Evolutionary conservation across 306 rosid genomes (phyloP).

Genomic region (Castanopsis chinensis): DNA sequence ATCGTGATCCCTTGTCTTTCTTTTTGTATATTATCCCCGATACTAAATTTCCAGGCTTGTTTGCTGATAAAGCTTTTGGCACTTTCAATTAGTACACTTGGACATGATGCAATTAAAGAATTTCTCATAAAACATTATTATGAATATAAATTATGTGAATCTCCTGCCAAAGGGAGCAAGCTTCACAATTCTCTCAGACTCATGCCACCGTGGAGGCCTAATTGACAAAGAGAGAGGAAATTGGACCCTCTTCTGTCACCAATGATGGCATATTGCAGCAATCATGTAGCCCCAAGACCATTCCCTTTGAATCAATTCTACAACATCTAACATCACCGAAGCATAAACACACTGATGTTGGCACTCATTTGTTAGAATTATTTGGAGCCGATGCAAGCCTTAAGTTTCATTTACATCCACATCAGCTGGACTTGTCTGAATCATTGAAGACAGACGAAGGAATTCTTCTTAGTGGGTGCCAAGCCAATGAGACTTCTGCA

Average conservation of each 20-base stretch:
- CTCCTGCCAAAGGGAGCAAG: constrained; percentile 58
- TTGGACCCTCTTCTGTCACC: constrained; percentile 52
- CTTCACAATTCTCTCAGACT: constrained; percentile 80
- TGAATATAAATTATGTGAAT: no score
- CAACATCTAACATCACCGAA: constrained; percentile 53
- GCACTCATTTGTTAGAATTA: constrained; percentile 56
- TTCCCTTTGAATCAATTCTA: constrained; percentile 55
- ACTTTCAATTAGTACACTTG: no score
- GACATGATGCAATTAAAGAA: no score
- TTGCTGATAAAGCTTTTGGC: no score
- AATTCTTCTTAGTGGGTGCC: constrained; percentile 85
- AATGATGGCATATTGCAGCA: neutral
- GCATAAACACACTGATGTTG: constrained; percentile 63
- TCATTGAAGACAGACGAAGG: constrained; percentile 59
- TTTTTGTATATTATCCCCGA: neutral
- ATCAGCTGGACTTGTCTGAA: constrained; percentile 28
- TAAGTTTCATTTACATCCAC: constrained; percentile 37
- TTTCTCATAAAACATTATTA: no score
- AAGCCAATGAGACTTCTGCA: constrained; percentile 72
- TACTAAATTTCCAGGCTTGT: no score
- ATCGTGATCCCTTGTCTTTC: neutral
- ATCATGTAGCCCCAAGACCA: constrained; percentile 36
- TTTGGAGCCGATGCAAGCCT: constrained; percentile 71
- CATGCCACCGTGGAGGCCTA: constrained; percentile 93
- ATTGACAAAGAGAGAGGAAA: constrained; percentile 94